Evolutionary conservation across 2,329 filamentous ascomycete genomes (phyloP).

Genomic region (Pleomassaria siparia): DNA sequence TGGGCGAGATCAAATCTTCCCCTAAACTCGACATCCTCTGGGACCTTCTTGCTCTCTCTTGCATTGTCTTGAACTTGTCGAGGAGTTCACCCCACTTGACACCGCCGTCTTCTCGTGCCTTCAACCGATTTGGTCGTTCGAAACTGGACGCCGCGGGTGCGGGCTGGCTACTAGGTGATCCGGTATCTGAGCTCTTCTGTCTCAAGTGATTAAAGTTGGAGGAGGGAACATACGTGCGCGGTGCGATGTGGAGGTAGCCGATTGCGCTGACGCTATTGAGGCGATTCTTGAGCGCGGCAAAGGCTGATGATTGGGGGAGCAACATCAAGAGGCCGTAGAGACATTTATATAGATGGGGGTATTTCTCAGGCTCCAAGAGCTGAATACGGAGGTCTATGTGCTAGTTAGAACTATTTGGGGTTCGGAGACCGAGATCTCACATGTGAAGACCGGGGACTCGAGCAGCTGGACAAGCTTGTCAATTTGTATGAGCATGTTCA

Average conservation of each 20-base stretch:
- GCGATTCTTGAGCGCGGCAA: constrained; percentile 93
- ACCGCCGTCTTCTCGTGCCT: constrained; percentile 78
- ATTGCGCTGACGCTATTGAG: constrained; percentile 97
- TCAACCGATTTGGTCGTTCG: constrained; percentile 67
- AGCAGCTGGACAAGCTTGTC: constrained; percentile 97
- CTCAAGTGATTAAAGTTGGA: constrained; percentile 43
- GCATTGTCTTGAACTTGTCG: constrained; percentile 90
- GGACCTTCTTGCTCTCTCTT: constrained; percentile 77
- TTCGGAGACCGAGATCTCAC: constrained; percentile 52
- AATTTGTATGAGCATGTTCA: constrained; percentile 97
- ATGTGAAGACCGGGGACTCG: constrained; percentile 97
- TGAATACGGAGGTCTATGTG: constrained; percentile 82
- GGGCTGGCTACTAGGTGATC: constrained; percentile 36
- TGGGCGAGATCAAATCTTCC: constrained; percentile 30
- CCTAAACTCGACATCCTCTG: constrained; percentile 56
- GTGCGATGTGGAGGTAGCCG: constrained; percentile 85
- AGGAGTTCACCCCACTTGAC: constrained; percentile 92
- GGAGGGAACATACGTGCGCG: constrained; percentile 67
- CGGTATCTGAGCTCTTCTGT: constrained; percentile 46
- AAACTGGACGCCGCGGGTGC: constrained; percentile 46
- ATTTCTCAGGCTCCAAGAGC: constrained; percentile 90
- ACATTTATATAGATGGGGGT: constrained; percentile 95
- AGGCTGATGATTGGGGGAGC: constrained; percentile 95
- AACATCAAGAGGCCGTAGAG: constrained; percentile 97
- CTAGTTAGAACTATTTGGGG: not conserved